phyloP scores from a whole-genome alignment of 345 rosid species.

The Balakata baccata region DNA sequence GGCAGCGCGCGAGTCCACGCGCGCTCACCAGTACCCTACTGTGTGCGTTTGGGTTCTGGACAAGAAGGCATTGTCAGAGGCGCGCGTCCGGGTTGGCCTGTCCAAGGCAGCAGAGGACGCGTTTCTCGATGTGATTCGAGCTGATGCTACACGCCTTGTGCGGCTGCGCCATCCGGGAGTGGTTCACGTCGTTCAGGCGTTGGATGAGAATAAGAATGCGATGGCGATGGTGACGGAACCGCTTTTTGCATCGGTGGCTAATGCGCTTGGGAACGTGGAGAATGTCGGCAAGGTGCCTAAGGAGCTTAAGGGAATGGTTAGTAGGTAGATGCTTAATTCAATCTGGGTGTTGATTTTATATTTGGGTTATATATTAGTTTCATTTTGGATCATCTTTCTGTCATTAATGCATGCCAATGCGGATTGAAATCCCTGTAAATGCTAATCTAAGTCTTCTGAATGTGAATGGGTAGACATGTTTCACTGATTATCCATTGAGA shows the following conservation, averaged over 20 bases:
- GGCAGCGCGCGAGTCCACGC: conserved; percentile 64
- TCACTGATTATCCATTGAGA: neutral
- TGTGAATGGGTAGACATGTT: neutral
- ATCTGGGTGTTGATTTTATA: neutral
- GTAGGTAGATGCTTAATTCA: neutral
- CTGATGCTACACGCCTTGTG: conserved; percentile 78
- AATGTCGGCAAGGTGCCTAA: conserved; percentile 74
- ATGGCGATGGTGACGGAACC: conserved; percentile 99
- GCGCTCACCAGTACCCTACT: conserved; percentile 77
- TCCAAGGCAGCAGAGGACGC: conserved; percentile 85
- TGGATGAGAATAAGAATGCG: conserved; percentile 87
- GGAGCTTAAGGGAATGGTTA: conserved; percentile 85
- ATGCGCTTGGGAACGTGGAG: conserved; percentile 81
- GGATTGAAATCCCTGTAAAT: neutral
- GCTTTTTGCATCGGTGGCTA: conserved; percentile 79
- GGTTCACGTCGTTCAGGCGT: conserved; percentile 91
- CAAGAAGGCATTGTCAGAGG: conserved; percentile 75
- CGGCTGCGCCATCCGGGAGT: conserved; percentile 95
- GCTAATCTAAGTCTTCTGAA: neutral
- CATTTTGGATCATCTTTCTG: neutral
- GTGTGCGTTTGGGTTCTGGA: conserved; percentile 97
- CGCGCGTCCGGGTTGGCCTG: conserved; percentile 67
- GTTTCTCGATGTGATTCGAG: conserved; percentile 73
- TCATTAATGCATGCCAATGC: neutral
- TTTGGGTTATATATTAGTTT: neutral